Conservation (phyloP, 2,329 filamentous ascomycete genomes). For the Xylaria sp. region DNA sequence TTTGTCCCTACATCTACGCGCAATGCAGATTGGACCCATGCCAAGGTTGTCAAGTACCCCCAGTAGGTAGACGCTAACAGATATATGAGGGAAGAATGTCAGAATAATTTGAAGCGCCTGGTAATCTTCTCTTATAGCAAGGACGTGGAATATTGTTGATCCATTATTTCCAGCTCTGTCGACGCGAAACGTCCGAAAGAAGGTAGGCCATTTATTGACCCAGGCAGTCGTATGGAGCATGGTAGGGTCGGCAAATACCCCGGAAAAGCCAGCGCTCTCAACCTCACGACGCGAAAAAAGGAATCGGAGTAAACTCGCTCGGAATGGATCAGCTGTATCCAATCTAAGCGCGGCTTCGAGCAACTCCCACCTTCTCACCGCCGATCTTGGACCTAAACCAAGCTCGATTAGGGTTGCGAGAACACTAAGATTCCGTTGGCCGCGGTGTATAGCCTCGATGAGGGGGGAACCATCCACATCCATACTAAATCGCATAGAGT, state of each 20-base stretch:
- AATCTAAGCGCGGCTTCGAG: not conserved
- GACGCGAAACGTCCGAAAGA: not conserved
- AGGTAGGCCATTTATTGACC: not conserved
- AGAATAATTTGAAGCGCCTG: not conserved
- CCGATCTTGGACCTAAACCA: not conserved
- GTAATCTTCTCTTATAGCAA: constrained; percentile 1
- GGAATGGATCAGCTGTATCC: not conserved
- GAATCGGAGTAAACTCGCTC: not conserved
- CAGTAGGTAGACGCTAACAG: not conserved
- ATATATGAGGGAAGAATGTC: constrained; percentile 1
- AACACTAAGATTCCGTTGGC: not conserved
- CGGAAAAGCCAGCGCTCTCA: not conserved
- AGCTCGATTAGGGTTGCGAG: not conserved
- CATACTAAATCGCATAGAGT: not conserved
- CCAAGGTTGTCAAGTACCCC: not conserved
- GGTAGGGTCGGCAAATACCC: not conserved
- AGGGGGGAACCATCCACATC: not conserved
- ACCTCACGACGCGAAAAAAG: not conserved
- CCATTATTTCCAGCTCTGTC: not conserved
- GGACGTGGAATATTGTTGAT: not conserved
- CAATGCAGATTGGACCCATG: constrained; percentile 1
- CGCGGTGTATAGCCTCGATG: not conserved
- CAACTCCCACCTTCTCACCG: not conserved
- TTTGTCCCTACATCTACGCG: not conserved
- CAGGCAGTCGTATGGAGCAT: not conserved